phyloP scores from a whole-genome alignment of 371 early-diverging fungal species.

The Furculomyces boomerangus region DNA sequence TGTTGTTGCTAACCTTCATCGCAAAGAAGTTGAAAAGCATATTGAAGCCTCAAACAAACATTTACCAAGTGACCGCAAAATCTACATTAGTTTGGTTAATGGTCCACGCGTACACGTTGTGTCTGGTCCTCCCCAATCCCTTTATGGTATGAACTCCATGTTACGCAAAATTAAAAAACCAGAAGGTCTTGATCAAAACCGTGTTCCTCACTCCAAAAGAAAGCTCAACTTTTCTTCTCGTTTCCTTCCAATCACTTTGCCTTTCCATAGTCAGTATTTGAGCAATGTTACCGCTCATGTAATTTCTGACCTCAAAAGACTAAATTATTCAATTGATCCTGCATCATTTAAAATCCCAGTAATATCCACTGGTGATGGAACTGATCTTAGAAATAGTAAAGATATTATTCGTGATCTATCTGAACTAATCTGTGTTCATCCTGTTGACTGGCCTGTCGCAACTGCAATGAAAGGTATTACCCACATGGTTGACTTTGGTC shows the following conservation, averaged over 20 bases:
- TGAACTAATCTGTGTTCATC: slow-evolving; percentile 57
- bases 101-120: slow-evolving; percentile 70
- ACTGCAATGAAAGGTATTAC: slow-evolving; percentile 49
- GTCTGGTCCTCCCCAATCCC: slow-evolving; percentile 73
- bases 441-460: slow-evolving; percentile 80
- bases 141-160: slow-evolving; percentile 74
- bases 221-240: slow-evolving; percentile 70
- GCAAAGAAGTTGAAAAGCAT: slow-evolving; percentile 54
- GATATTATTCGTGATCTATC: slow-evolving; percentile 36
- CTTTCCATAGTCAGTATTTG: slow-evolving; percentile 72
- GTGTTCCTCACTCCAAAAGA: slow-evolving; percentile 69
- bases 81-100: slow-evolving; percentile 70
- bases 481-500: slow-evolving; percentile 88
- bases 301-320: slow-evolving; percentile 38
- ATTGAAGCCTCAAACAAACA: slow-evolving; percentile 71
- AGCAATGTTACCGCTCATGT: slow-evolving; percentile 38
- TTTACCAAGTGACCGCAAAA: slow-evolving; percentile 57
- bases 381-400: slow-evolving; percentile 15
- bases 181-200: slow-evolving; percentile 62
- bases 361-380: slow-evolving; percentile 55
- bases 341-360: slow-evolving; percentile 49
- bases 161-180: slow-evolving; percentile 75
- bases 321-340: slow-evolving; percentile 35
- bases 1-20: slow-evolving; percentile 55
- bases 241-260: slow-evolving; percentile 74